Evolutionary conservation across 2,329 filamentous ascomycete genomes (phyloP), one percentile per base, ranked within the genome.

Genomic region (Penicillium sp.): DNA sequence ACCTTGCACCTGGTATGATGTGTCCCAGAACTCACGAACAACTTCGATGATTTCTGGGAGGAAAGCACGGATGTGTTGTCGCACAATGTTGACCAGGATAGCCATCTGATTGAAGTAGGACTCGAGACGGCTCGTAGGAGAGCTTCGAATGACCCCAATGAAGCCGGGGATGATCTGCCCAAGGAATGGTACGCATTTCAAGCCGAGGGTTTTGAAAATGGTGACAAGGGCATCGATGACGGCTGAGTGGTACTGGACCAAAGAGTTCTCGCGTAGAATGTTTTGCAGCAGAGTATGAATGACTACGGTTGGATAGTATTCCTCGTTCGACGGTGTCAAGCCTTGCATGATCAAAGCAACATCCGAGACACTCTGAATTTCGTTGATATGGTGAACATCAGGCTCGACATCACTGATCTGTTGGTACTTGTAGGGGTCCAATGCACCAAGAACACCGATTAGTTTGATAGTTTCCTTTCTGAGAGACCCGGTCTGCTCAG

Each of bases 181-280:
- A 1, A 99, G 85, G 75, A 98, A 99, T 0, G 92, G 90, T 9
- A 99, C 93, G 72, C 95, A 99, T 72, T 98, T 96, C 66, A 99
- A 79, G 2, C 95, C 95, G 59, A 99, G 83, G 0, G 96, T 99
- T 66, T 95, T 91, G 77, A 99, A 99, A 58, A 99, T 99, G 66
- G 92, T 96, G 88, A 99, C 98, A 67, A 99, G 96, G 5, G 95
- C 95, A 73, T 98, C 95, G 51, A 99, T 95, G 14, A 98, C 93
- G 11, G 89, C 87, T 4, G 92, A 93, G 69, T 99, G 96, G 67
- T 96, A 93, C 69, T 96, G 91, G 13, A 89, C 86, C 4, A 99
- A 81, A 0, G 95, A 98, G 26, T 88, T 87, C 66, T 99, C 95
- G 68, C 93, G 96, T 35, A 99, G 78, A 64, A 99, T 93, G 55